phyloP scores from a whole-genome alignment of 352 stramenopile genomes.

The Peronospora farinosa region DNA sequence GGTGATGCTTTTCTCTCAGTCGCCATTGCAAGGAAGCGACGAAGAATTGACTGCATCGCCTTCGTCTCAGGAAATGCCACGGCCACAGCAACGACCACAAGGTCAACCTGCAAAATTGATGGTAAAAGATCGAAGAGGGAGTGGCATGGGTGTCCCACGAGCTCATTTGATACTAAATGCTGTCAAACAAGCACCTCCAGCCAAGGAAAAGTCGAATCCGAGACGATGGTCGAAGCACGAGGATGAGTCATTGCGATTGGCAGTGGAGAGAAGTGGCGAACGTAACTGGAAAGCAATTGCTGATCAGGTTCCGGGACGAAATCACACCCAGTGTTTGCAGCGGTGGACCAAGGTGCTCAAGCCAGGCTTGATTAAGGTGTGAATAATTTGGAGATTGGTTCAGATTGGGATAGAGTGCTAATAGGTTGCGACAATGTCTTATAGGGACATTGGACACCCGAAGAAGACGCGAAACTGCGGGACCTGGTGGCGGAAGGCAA shows the following conservation, averaged over 20 bases:
- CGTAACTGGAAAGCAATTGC: conserved; percentile 90
- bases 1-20: conserved; percentile 20
- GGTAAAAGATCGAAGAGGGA: conserved; percentile 72
- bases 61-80: conserved; percentile 11
- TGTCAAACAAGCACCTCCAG: conserved; percentile 68
- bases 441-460: conserved; percentile 87
- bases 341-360: conserved; percentile 92
- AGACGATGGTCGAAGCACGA: conserved; percentile 79
- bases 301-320: conserved; percentile 84
- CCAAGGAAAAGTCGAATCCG: conserved; percentile 83
- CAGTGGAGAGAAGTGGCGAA: conserved; percentile 80
- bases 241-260: conserved; percentile 76
- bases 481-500: conserved; percentile 83
- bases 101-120: conserved; percentile 47
- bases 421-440: not conserved
- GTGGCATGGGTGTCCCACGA: conserved; percentile 62
- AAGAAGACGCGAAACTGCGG: conserved; percentile 85
- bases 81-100: conserved; percentile 23
- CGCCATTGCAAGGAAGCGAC: conserved; percentile 15
- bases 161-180: conserved; percentile 69
- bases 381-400: not conserved
- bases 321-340: conserved; percentile 91
- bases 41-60: conserved; percentile 25
- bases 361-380: conserved; percentile 88
- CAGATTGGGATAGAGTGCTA: not conserved